Evolutionary conservation across 495 filamentous ascomycete species (phyloP), one percentile per base, ranked within the genome.

Genomic region (Neurospora terricola): DNA sequence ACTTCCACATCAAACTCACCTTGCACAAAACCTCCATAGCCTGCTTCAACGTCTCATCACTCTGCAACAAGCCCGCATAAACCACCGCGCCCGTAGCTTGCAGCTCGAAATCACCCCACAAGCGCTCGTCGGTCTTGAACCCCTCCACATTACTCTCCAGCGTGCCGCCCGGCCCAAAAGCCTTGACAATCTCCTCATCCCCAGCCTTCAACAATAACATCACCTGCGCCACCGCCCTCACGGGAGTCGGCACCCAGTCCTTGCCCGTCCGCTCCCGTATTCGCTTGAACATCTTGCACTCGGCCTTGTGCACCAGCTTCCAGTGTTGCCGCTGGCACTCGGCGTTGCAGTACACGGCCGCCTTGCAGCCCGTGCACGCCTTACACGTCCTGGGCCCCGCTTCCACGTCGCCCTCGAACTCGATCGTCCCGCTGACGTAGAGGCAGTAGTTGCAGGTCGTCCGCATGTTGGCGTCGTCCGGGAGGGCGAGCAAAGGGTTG

Each of bases 281-380:
- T 9, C 80, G 79, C 69, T 69, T 70, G 69, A 84, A 81, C 48
- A 84, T 79, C n/a, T 79, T 78, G 77, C 89, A 90, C 77, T 87
- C 86, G 38, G 72, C 72, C 70, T 86, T 85, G 77, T 90, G 89
- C 8, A 79, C 80, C 62, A 54, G 72, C 66, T 79, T 82, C 89
- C 89, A 91, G 80, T 89, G 84, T 6, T 81, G 76, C 45, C 83
- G 83, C 78, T 91, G 89, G 75, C 89, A 91, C 12, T 75, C 71
- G 2, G 75, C 38, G 62, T 80, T 80, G 78, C 89, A 91, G 80
- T 91, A 91, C 27, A 81, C 77, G 8, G 80, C 80, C 4, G 79
- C 79, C 38, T 80, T 81, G 80, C 89, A 91, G 16, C 79, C 81
- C 0, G 79, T 81, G 78, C 89, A 91, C 23, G 80, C 78, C 9